These are phyloP conservation scores for Ophiocordyceps australis DNA, from an alignment of 2,329 filamentous ascomycete genomes.

Conservation along the genomic window DNA sequence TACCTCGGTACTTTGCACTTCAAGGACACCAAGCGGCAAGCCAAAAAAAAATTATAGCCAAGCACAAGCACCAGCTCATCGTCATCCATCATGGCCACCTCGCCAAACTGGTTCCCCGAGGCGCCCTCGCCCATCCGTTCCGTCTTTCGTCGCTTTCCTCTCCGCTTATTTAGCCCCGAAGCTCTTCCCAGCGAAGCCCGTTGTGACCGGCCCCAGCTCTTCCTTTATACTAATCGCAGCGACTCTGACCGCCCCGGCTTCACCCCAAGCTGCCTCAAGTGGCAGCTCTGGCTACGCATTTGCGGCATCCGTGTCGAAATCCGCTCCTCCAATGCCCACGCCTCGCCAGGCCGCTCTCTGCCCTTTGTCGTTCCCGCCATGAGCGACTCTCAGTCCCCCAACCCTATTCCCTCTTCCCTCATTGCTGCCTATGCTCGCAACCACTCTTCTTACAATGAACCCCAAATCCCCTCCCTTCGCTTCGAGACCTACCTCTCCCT, in stretches of 20 bases:
- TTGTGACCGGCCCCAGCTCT: constrained; percentile 38
- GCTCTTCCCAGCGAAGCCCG: constrained; percentile 46
- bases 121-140: constrained; percentile 61
- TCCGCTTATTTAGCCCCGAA: constrained; percentile 58
- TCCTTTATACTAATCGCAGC: constrained; percentile 55
- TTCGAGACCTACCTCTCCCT: constrained; percentile 65
- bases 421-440: constrained; percentile 51
- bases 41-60: too few relatives aligned
- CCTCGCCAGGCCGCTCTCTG: constrained; percentile 72
- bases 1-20: too few relatives aligned
- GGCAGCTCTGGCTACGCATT: constrained; percentile 74
- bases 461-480: constrained; percentile 31
- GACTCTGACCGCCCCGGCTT: constrained; percentile 54
- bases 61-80: too few relatives aligned
- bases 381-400: constrained; percentile 15
- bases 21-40: too few relatives aligned
- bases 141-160: constrained; percentile 72
- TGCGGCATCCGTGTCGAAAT: constrained; percentile 48
- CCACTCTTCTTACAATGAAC: too few relatives aligned
- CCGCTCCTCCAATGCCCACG: constrained; percentile 73
- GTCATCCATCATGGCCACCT: too few relatives aligned
- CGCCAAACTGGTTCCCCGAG: too few relatives aligned
- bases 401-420: constrained; percentile 33
- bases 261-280: constrained; percentile 88
- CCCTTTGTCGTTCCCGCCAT: constrained; percentile 59